These are phyloP conservation scores for Solanum commersonii DNA, from an alignment of 257 asterid genomes.

Conservation along the genomic window DNA sequence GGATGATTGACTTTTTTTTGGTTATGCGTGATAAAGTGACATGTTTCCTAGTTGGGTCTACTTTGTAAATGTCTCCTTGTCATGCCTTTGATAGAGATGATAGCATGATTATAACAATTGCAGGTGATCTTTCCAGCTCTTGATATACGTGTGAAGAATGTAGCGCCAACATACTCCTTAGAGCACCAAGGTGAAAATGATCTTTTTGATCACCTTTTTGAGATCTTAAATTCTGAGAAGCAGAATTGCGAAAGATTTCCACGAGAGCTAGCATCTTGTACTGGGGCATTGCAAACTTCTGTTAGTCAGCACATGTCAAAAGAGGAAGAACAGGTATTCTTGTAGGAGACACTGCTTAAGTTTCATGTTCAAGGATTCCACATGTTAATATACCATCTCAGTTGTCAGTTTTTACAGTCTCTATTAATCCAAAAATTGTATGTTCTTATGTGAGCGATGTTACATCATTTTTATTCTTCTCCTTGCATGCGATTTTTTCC, in stretches of 20 bases:
- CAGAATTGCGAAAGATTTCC: conserved; percentile 20
- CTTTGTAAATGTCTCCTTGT: not conserved
- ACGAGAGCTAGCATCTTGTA: conserved; percentile 33
- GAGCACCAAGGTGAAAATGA: conserved; percentile 45
- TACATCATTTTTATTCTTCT: not conserved
- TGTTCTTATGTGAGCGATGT: not conserved
- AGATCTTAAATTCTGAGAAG: conserved; percentile 21
- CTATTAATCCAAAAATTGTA: not conserved
- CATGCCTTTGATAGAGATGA: not conserved
- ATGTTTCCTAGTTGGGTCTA: not conserved
- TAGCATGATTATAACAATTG: not conserved
- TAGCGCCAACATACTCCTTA: conserved; percentile 35
- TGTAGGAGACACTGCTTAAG: not conserved
- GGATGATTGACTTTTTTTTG: not conserved
- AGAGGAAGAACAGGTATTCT: conserved; percentile 39
- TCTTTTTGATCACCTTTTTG: conserved; percentile 40
- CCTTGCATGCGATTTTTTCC: not conserved
- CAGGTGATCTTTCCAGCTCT: conserved; percentile 51
- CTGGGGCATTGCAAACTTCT: conserved; percentile 40
- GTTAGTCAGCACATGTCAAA: conserved; percentile 37
- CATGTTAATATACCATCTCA: not conserved
- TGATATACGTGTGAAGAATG: conserved; percentile 41
- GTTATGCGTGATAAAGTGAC: not conserved
- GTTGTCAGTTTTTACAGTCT: not conserved
- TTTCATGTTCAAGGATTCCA: not conserved